Evolutionary conservation across 2,329 filamentous ascomycete genomes (phyloP).

Genomic region (Sclerotinia borealis): DNA sequence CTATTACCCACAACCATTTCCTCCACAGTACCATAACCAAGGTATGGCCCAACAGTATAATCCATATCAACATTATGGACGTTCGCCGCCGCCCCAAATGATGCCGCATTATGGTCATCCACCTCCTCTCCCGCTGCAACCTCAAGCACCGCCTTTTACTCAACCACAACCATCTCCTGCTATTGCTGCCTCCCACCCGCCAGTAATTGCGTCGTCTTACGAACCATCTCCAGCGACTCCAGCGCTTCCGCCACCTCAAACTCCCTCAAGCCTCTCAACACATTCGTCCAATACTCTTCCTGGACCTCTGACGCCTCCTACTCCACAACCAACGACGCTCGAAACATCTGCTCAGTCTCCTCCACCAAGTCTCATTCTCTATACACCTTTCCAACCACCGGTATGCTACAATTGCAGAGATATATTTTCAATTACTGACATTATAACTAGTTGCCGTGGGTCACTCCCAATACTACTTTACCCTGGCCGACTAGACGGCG

Average conservation of each 20-base stretch:
- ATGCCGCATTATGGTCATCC: constrained; percentile 48
- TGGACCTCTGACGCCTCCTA: constrained; percentile 41
- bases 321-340: constrained; percentile 34
- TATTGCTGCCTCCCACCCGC: constrained; percentile 50
- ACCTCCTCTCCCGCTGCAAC: constrained; percentile 33
- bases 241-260: constrained; percentile 37
- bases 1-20: constrained; percentile 51
- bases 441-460: constrained; percentile 48
- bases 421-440: constrained; percentile 26
- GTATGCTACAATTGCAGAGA: constrained; percentile 37
- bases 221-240: constrained; percentile 40
- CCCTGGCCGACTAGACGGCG: constrained; percentile 43
- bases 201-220: constrained; percentile 36
- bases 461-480: constrained; percentile 42
- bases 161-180: constrained; percentile 48
- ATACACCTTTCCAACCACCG: constrained; percentile 41
- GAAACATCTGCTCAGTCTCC: constrained; percentile 27
- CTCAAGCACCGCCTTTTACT: constrained; percentile 35
- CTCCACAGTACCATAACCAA: constrained; percentile 52
- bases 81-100: constrained; percentile 43
- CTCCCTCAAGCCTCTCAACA: constrained; percentile 34
- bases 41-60: constrained; percentile 44
- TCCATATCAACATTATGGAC: constrained; percentile 39
- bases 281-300: constrained; percentile 27
- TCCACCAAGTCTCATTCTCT: constrained; percentile 18